Evolutionary conservation across 1,284 basidiomycete species (phyloP).

Genomic region (Trichosporon sp.): DNA sequence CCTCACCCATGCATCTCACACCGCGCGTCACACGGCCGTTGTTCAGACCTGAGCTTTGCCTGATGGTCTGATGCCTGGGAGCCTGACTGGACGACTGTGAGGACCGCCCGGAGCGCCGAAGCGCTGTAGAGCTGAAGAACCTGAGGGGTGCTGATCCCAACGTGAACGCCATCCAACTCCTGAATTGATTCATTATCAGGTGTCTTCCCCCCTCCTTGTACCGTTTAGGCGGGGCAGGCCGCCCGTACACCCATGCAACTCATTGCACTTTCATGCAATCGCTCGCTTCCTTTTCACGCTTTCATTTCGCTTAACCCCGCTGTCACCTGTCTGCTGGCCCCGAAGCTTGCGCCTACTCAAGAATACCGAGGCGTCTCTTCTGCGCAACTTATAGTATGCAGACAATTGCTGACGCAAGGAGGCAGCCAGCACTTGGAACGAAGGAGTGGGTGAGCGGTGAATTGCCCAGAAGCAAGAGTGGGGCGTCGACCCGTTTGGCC

Average conservation of each 20-base stretch:
- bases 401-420: no score
- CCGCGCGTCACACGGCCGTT: neutral
- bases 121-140: no score
- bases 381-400: no score
- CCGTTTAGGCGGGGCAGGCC: neutral
- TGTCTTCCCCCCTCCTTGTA: neutral
- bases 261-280: neutral
- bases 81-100: no score
- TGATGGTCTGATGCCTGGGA: neutral
- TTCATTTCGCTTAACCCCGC: no score
- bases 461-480: conserved; percentile 2
- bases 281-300: no score
- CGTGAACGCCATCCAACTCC: conserved; percentile 1
- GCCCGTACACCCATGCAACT: neutral
- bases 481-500: neutral
- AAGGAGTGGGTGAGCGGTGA: neutral
- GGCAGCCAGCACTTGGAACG: no score
- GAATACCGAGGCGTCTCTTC: neutral
- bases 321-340: no score
- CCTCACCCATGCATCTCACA: neutral
- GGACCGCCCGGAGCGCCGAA: no score
- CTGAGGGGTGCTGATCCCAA: conserved; percentile 1
- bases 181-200: conserved; percentile 14
- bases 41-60: no score
- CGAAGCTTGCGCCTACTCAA: no score